Conservation (phyloP, 2,329 filamentous ascomycete genomes). For the Nemania bipapillata region DNA sequence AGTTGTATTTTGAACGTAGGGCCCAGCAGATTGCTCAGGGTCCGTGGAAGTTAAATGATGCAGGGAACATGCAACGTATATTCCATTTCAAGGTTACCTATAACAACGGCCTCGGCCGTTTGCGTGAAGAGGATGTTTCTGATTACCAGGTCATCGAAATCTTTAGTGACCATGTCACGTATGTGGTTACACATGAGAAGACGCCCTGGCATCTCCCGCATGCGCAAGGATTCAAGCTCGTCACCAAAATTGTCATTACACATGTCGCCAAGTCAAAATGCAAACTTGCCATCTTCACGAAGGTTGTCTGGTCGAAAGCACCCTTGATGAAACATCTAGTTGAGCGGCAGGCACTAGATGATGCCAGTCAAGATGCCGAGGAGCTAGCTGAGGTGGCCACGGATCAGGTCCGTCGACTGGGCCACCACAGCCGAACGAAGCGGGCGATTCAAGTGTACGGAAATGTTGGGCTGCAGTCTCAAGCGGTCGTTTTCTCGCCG, state of each 20-base stretch:
- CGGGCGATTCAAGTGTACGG: slow-evolving; percentile 84
- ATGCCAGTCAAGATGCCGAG: slow-evolving; percentile 76
- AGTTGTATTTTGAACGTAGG: slow-evolving; percentile 84
- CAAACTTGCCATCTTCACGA: slow-evolving; percentile 87
- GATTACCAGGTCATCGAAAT: slow-evolving; percentile 90
- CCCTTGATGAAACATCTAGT: slow-evolving; percentile 71
- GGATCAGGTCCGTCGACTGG: slow-evolving; percentile 79
- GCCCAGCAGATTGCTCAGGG: slow-evolving; percentile 85
- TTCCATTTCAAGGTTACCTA: slow-evolving; percentile 83
- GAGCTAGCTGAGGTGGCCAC: slow-evolving; percentile 80
- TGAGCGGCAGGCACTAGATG: slow-evolving; percentile 78
- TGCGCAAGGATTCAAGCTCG: slow-evolving; percentile 78
- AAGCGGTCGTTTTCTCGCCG: slow-evolving; percentile 70
- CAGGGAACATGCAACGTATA: slow-evolving; percentile 76
- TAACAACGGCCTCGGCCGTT: slow-evolving; percentile 71
- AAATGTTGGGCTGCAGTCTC: slow-evolving; percentile 74
- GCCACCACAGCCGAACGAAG: slow-evolving; percentile 77
- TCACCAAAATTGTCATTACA: slow-evolving; percentile 93
- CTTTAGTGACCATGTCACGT: slow-evolving; percentile 77
- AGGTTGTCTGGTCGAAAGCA: slow-evolving; percentile 83
- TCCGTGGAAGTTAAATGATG: slow-evolving; percentile 80
- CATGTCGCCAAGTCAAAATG: slow-evolving; percentile 91
- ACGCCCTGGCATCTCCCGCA: slow-evolving; percentile 87
- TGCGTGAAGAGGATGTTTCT: slow-evolving; percentile 70
- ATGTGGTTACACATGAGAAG: slow-evolving; percentile 71